These are phyloP conservation scores for Populus hybrid DNA, from an alignment of 441 rosid species.

Conservation along the genomic window DNA sequence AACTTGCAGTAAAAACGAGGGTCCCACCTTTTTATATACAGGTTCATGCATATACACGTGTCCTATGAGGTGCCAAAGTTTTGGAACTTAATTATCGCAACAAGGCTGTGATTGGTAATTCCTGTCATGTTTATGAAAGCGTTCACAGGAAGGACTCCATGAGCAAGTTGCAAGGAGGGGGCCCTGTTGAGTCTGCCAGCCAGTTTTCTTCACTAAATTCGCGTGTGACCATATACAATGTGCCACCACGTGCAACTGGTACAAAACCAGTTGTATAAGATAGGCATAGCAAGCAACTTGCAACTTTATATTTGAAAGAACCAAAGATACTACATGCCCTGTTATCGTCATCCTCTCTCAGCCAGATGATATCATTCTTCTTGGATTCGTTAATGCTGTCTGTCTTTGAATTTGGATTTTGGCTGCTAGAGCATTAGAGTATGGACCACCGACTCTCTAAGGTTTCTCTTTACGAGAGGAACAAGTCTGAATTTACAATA, in stretches of 20 bases:
- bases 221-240: constrained; percentile 4
- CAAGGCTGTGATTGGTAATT: neutral
- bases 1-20: no score
- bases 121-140: neutral
- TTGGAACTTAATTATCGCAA: neutral
- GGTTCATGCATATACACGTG: neutral
- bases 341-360: neutral
- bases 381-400: no score
- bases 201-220: neutral
- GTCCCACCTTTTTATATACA: neutral
- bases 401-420: neutral
- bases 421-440: neutral
- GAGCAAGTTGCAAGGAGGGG: constrained; percentile 10
- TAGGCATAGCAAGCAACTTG: neutral
- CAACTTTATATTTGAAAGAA: neutral
- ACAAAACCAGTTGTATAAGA: neutral
- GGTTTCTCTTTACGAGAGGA: neutral
- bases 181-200: neutral
- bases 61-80: constrained; percentile 1
- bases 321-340: neutral
- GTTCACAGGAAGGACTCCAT: neutral
- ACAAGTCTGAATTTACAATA: neutral
- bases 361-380: neutral
- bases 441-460: neutral
- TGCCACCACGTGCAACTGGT: neutral